These are phyloP conservation scores for Vitis vinifera DNA, from an alignment of 164 flowering plant genomes.

Conservation along the genomic window ASM3070453v1 NC_081822.1:6895001-6895500, in stretches of 20 bases:
- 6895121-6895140: neutral
- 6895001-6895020: conserved; percentile 23
- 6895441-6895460: conserved; percentile 25
- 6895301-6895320: conserved; percentile 15
- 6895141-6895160: neutral
- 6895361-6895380: conserved; percentile 14
- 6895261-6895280: conserved; percentile 24
- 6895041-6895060: conserved; percentile 15
- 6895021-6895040: conserved; percentile 22
- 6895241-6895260: neutral
- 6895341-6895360: conserved; percentile 21
- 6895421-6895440: conserved; percentile 29
- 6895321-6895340: conserved; percentile 14
- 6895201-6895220: conserved; percentile 14
- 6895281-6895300: conserved; percentile 18
- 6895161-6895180: conserved; percentile 19
- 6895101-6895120: conserved; percentile 8
- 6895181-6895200: neutral
- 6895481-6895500: conserved; percentile 23
- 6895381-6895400: conserved; percentile 18
- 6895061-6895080: conserved; percentile 28
- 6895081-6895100: conserved; percentile 25
- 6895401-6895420: conserved; percentile 28
- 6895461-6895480: conserved; percentile 26
- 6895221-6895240: conserved; percentile 19